phyloP scores from a whole-genome alignment of 148 eudicot species.

The Silene uniflora region DNA sequence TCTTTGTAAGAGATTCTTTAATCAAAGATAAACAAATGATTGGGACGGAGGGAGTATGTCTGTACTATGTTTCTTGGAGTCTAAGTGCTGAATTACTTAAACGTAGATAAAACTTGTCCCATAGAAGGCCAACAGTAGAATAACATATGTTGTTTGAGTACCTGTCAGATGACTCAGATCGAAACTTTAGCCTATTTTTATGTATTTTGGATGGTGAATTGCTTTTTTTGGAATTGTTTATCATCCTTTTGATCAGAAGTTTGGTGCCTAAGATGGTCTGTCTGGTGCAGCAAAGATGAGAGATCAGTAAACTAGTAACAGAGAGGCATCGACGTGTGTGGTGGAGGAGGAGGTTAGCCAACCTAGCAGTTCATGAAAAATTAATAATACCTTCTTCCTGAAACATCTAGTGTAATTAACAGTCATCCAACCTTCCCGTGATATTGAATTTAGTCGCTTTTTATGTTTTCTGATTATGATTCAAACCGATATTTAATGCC shows the following conservation, averaged over 20 bases:
- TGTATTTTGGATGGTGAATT: constrained; percentile 1
- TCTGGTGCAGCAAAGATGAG: not conserved
- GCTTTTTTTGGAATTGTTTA: not conserved
- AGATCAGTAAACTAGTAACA: too few species aligned
- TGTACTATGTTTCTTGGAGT: constrained; percentile 1
- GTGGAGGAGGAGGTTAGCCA: not conserved
- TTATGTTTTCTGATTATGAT: not conserved
- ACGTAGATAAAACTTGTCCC: constrained; percentile 19
- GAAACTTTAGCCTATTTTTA: not conserved
- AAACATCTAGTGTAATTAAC: not conserved
- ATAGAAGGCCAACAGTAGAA: constrained; percentile 12
- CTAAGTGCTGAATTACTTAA: constrained; percentile 13
- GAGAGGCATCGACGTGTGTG: constrained; percentile 6
- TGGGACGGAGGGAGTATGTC: not conserved
- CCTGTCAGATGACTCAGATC: constrained; percentile 4
- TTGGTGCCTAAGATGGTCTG: constrained; percentile 4
- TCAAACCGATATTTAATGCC: not conserved
- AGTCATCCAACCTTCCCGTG: not conserved
- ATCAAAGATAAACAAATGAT: too few species aligned
- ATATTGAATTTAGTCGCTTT: not conserved
- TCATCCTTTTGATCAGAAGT: constrained; percentile 13
- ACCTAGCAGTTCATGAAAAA: constrained; percentile 16
- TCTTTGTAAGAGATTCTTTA: too few species aligned
- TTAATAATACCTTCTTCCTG: constrained; percentile 5
- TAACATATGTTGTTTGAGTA: constrained; percentile 6